phyloP scores from a whole-genome alignment of 164 flowering plant species.

The Annona squamosa region DNA sequence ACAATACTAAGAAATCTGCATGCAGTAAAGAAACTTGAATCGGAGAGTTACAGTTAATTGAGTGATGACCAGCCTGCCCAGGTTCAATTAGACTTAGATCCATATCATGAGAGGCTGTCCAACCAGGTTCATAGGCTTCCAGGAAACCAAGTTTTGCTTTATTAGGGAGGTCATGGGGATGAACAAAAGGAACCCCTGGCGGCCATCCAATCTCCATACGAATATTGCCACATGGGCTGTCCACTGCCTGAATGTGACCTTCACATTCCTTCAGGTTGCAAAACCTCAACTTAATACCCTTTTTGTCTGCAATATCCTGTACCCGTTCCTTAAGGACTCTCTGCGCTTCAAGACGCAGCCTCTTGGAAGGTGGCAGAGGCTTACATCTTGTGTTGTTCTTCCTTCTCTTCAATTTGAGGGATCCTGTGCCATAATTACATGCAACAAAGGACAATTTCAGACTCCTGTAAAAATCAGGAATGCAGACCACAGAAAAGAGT shows the following conservation, averaged over 20 bases:
- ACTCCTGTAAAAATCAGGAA: not conserved
- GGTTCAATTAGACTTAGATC: conserved; percentile 66
- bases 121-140: conserved; percentile 97
- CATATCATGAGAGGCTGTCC: conserved; percentile 85
- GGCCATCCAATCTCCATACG: conserved; percentile 97
- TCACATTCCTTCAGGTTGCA: conserved; percentile 93
- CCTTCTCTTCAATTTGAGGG: conserved; percentile 70
- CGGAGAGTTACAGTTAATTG: conserved; percentile 39
- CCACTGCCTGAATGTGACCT: conserved; percentile 60
- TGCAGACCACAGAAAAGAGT: too few relatives aligned
- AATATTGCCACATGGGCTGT: conserved; percentile 77
- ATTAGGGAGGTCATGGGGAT: conserved; percentile 96
- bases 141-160: conserved; percentile 94
- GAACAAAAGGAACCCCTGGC: conserved; percentile 96
- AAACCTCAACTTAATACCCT: conserved; percentile 87
- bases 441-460: conserved; percentile 45
- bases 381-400: conserved; percentile 64
- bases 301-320: conserved; percentile 97
- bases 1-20: conserved; percentile 1
- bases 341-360: conserved; percentile 89
- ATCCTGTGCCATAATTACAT: conserved; percentile 86
- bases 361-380: conserved; percentile 95
- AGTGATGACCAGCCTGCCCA: conserved; percentile 54
- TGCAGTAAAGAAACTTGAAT: conserved; percentile 11
- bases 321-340: conserved; percentile 92